Percentiles rank a stretch among this genome's conserved stretches.
These are phyloP conservation scores for Phlebopus sp. DNA, from an alignment of 1,284 basidiomycete genomes.

Conservation along the genomic window DNA sequence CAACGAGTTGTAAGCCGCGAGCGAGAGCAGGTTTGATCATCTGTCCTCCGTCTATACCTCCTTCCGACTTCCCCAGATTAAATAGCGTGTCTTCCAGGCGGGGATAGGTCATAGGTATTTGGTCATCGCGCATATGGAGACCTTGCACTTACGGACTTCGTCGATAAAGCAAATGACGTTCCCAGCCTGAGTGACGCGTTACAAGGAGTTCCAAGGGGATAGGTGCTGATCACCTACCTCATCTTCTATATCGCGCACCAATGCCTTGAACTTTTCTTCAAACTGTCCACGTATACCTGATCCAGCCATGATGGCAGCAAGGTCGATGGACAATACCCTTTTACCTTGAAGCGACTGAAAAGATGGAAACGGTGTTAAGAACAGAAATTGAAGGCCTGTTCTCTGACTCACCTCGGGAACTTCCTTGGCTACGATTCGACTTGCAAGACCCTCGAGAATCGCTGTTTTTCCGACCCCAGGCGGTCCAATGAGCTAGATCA, in stretches of 20 bases:
- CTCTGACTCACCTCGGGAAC: constrained; percentile 74
- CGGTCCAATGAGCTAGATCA: constrained; percentile 63
- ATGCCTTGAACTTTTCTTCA: constrained; percentile 87
- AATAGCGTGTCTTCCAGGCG: constrained; percentile 61
- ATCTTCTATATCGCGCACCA: constrained; percentile 85
- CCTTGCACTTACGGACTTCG: constrained; percentile 71
- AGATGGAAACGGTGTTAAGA: background rate
- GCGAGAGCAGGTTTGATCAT: constrained; percentile 90
- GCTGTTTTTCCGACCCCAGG: constrained; percentile 92
- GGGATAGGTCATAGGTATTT: background rate
- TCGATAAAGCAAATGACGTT: constrained; percentile 88
- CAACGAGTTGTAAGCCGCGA: constrained; percentile 81
- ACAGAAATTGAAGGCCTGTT: background rate
- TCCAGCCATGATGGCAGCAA: constrained; percentile 80
- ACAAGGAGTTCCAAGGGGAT: constrained; percentile 2
- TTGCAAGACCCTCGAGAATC: constrained; percentile 88
- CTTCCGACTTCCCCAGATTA: constrained; percentile 89
- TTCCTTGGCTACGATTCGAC: constrained; percentile 85
- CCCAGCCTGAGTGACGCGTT: constrained; percentile 42
- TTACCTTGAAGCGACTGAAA: constrained; percentile 76
- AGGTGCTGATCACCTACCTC: constrained; percentile 45
- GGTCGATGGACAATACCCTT: constrained; percentile 78
- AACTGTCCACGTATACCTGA: constrained; percentile 89
- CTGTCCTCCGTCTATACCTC: constrained; percentile 88
- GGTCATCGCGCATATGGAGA: constrained; percentile 5